phyloP scores from a whole-genome alignment of 2,329 filamentous ascomycete species.

The Fusarium sp. region DNA sequence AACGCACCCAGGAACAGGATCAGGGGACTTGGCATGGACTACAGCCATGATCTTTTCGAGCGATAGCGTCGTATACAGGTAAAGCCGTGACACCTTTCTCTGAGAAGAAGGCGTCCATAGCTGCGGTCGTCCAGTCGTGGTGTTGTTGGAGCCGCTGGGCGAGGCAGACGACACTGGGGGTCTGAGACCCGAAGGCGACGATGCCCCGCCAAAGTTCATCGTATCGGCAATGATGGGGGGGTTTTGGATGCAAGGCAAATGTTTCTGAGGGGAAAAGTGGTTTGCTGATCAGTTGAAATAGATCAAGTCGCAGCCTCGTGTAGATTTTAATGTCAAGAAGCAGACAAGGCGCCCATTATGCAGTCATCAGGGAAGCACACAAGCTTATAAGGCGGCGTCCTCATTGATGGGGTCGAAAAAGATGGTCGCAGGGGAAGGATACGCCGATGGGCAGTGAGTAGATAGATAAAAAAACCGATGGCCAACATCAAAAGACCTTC shows the following conservation, averaged over 20 bases:
- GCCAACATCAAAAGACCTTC: not conserved
- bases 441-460: slow-evolving; percentile 22
- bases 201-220: slow-evolving; percentile 28
- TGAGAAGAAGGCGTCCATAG: slow-evolving; percentile 65
- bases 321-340: slow-evolving; percentile 2
- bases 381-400: slow-evolving; percentile 33
- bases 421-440: slow-evolving; percentile 7
- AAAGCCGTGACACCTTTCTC: slow-evolving; percentile 65
- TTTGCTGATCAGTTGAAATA: slow-evolving; percentile 9
- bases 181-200: slow-evolving; percentile 30
- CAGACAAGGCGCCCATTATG: slow-evolving; percentile 30
- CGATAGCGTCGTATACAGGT: slow-evolving; percentile 65
- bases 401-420: slow-evolving; percentile 16
- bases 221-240: not conserved
- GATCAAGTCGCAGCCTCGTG: slow-evolving; percentile 19
- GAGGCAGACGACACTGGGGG: slow-evolving; percentile 38
- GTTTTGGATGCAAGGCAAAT: slow-evolving; percentile 6
- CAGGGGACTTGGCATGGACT: slow-evolving; percentile 54
- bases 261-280: not conserved
- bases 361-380: slow-evolving; percentile 8
- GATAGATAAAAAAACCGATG: not conserved
- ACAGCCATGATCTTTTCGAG: slow-evolving; percentile 61
- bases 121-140: slow-evolving; percentile 61
- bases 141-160: slow-evolving; percentile 45
- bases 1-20: slow-evolving; percentile 60